Evolutionary conservation across 2,329 filamentous ascomycete species (phyloP), one percentile per base, ranked within the genome.

Genomic region (Fusarium gaditjirri): DNA sequence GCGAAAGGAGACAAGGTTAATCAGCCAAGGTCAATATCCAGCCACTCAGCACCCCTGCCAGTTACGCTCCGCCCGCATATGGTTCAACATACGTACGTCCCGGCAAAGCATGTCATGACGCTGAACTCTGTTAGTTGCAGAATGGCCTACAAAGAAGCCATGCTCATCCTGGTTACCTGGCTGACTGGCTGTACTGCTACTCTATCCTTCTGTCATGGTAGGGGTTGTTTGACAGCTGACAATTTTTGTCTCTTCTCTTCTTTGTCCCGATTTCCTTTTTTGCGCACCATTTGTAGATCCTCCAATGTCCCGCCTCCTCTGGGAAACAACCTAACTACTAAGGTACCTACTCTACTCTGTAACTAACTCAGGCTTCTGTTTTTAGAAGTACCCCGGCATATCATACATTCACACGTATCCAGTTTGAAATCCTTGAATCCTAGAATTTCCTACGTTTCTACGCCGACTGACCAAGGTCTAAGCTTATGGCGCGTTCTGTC

Each of bases 231-330:
- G 59, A 65, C 67, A 76, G 54, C 63, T 62, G 61, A 61, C 57
- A 62, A 66, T 38, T 65, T 52, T 57, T 53, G 38, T 53, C 44
- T 49, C 19, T 49, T 63, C 47, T 62, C 25, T 47, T 59, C 46
- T 55, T 47, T 29, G 23, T 29, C 35, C 57, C 41, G 54, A 42
- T 43, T 38, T 49, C 49, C 29, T 52, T 63, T 58, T 59, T 41
- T 72, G 61, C 65, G 62, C 69, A 71, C 67, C 65, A 61, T 58
- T 65, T 47, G 68, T 61, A 77, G 66, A 77, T 77, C 72, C 66
- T 77, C 49, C 63, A 76, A 76, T 73, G 62, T 74, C 69, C 67
- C 47, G 39, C 41, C 61, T 42, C 46, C 23, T 60, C 49, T 56
- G 50, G 21, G 27, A 31, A 47, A 47, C 27, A 29, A 29, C 27